Base-by-base conservation (phyloP, 345 rosid genomes). In the Lumnitzera racemosa region DNA sequence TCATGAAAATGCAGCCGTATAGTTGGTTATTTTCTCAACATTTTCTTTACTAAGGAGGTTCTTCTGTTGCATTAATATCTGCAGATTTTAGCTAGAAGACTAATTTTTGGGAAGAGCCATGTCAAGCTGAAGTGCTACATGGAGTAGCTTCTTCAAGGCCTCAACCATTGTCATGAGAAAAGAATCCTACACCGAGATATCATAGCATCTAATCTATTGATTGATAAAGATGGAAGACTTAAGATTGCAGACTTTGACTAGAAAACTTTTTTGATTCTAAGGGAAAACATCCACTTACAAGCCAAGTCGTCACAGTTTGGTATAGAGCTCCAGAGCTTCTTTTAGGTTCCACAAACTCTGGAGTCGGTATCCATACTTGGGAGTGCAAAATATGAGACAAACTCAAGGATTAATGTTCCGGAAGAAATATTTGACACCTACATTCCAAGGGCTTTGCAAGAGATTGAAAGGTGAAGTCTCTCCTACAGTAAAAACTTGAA, bases 381-480 rank as follows among this genome's bases (percentile, higher is more conserved):
- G 96, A 91, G 95, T 51, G 95, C 87, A 0, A 96, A 96, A 8
- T 91, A n/a, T n/a, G n/a, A n/a, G n/a, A n/a, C n/a, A n/a, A n/a
- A n/a, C n/a, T n/a, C n/a, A n/a, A n/a, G n/a, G n/a, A n/a, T n/a
- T n/a, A n/a, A n/a, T n/a, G n/a, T n/a, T n/a, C n/a, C n/a, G n/a
- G n/a, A n/a, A n/a, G n/a, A n/a, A n/a, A n/a, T n/a, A n/a, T n/a
- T n/a, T n/a, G n/a, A n/a, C n/a, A n/a, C n/a, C n/a, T n/a, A n/a
- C n/a, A n/a, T n/a, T n/a, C n/a, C n/a, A n/a, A n/a, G n/a, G n/a
- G n/a, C n/a, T n/a, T n/a, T n/a, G n/a, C n/a, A n/a, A n/a, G n/a
- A n/a, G n/a, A n/a, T n/a, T n/a, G n/a, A n/a, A n/a, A n/a, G n/a
- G n/a, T n/a, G n/a, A n/a, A n/a, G n/a, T n/a, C n/a, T n/a, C n/a